Evolutionary conservation across 1,284 basidiomycete species (phyloP).

Genomic region (Crocinoboletus sp.): DNA sequence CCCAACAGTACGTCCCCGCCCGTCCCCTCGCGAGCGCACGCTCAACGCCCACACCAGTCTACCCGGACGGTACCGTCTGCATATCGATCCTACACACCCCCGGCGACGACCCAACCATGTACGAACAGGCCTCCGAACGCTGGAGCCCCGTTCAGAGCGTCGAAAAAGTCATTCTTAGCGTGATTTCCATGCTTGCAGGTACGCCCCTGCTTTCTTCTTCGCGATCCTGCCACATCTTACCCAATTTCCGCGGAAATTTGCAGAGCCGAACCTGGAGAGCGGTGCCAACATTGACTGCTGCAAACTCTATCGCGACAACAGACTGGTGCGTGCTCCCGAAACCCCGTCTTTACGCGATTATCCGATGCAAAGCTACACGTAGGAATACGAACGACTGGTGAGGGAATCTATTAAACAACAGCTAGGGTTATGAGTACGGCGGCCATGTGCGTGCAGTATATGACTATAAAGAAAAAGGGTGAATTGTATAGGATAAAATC

Average conservation of each 20-base stretch:
- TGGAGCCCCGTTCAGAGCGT: slow-evolving; percentile 99
- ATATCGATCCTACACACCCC: slow-evolving; percentile 98
- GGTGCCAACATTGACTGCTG: slow-evolving; percentile 98
- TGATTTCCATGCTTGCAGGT: slow-evolving; percentile 99
- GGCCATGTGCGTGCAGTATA: slow-evolving; percentile 8
- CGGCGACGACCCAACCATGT: slow-evolving; percentile 90
- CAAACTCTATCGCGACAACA: slow-evolving; percentile 91
- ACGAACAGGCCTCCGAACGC: slow-evolving; percentile 92
- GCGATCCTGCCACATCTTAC: no score
- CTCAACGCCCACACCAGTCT: no score
- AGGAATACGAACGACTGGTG: slow-evolving; percentile 73
- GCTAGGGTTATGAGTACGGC: slow-evolving; percentile 50
- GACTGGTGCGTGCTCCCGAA: slow-evolving; percentile 35
- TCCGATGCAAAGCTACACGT: slow-evolving; percentile 3
- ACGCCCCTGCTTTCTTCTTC: no score
- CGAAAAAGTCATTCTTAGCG: slow-evolving; percentile 93
- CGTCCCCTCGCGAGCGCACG: no score
- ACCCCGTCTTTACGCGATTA: neutral
- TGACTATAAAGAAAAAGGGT: slow-evolving; percentile 13
- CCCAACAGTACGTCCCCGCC: slow-evolving; percentile 73
- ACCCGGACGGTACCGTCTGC: slow-evolving; percentile 94
- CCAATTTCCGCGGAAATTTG: no score
- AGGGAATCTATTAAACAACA: slow-evolving; percentile 68
- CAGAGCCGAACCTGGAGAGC: slow-evolving; percentile 98
- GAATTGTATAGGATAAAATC: slow-evolving; percentile 7